These are phyloP conservation scores for Castanospermum australe DNA, from an alignment of 306 rosid species.

Conservation along the genomic window DNA sequence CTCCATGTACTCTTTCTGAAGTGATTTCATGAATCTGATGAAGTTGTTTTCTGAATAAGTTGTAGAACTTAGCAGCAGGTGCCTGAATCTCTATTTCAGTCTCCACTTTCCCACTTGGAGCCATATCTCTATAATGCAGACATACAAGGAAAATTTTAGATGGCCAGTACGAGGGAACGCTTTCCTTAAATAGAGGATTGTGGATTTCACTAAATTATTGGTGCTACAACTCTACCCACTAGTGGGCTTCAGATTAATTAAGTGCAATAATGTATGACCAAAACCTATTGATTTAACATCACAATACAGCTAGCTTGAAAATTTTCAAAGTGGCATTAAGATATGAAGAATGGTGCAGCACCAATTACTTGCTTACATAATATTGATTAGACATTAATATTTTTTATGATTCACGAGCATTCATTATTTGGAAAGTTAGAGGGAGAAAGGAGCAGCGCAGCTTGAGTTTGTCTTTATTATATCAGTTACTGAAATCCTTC, in stretches of 20 bases:
- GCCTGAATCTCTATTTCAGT: conserved; percentile 29
- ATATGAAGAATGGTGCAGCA: too few species aligned
- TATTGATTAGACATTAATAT: too few species aligned
- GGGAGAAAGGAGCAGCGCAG: not conserved
- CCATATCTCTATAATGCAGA: conserved; percentile 12
- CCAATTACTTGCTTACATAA: not conserved
- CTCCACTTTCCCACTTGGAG: conserved; percentile 34
- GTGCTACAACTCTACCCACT: too few species aligned
- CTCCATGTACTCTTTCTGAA: conserved; percentile 14
- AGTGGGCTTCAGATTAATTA: not conserved
- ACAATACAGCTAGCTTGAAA: not conserved
- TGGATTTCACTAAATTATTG: too few species aligned
- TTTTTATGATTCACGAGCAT: not conserved
- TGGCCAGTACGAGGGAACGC: too few species aligned
- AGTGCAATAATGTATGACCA: not conserved
- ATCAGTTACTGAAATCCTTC: too few species aligned
- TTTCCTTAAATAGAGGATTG: too few species aligned
- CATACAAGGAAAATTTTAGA: not conserved
- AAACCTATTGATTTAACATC: not conserved
- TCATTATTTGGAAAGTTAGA: not conserved
- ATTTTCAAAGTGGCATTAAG: not conserved
- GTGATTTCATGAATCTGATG: conserved; percentile 22
- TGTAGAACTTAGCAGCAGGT: conserved; percentile 28
- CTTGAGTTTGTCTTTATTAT: too few species aligned
- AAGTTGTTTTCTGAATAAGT: conserved; percentile 3